These are phyloP conservation scores for Globisporangium canariense DNA, from an alignment of 352 stramenopile species.

Conservation along the genomic window DNA sequence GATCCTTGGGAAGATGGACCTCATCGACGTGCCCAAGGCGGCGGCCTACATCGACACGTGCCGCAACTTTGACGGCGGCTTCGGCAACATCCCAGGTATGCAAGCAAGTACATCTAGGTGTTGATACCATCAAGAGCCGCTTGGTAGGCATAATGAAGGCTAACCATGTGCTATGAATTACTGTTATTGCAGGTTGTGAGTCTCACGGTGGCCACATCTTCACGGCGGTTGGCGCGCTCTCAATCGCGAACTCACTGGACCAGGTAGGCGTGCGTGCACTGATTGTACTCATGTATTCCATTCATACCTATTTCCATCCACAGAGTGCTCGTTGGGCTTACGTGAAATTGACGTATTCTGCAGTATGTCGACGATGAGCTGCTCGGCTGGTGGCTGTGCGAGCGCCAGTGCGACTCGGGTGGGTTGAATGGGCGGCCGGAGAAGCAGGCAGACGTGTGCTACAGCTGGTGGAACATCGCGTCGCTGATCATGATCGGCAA, in stretches of 20 bases:
- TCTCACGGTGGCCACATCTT: constrained; percentile 98
- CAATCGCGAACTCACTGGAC: constrained; percentile 69
- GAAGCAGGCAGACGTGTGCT: constrained; percentile 99
- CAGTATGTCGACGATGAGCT: constrained; percentile 87
- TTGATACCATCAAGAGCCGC: constrained; percentile 15
- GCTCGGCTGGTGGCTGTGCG: constrained; percentile 96
- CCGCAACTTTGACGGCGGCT: constrained; percentile 97
- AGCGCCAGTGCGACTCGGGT: constrained; percentile 96
- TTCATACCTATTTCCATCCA: too few species aligned
- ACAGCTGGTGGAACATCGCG: constrained; percentile 99
- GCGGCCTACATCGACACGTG: constrained; percentile 94
- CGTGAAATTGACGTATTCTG: not conserved
- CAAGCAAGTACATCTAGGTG: not conserved
- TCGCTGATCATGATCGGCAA: constrained; percentile 94
- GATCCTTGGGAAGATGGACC: constrained; percentile 87
- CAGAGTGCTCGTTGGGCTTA: too few species aligned
- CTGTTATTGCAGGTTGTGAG: constrained; percentile 88
- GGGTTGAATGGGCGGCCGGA: constrained; percentile 96
- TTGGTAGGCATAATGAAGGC: too few species aligned
- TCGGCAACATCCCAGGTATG: constrained; percentile 72
- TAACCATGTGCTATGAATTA: too few species aligned
- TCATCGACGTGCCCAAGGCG: constrained; percentile 87
- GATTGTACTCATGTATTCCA: not conserved
- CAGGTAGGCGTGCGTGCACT: constrained; percentile 22
- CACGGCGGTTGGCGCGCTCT: constrained; percentile 95